phyloP scores from a whole-genome alignment of 345 rosid genomes.

The Sonneratia alba region DNA sequence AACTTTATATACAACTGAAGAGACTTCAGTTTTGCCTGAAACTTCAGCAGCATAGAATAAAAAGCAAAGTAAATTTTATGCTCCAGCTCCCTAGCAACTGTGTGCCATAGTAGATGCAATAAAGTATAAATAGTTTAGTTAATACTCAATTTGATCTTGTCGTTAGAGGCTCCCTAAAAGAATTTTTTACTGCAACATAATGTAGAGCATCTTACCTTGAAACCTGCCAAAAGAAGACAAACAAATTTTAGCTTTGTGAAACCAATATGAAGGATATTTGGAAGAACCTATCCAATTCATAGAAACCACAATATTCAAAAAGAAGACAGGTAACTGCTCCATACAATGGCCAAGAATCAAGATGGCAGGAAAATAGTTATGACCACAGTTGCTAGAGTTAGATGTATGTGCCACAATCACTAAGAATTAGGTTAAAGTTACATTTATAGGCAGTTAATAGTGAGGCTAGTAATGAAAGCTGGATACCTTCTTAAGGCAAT shows the following conservation, averaged over 20 bases:
- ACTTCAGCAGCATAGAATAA: conserved; percentile 21
- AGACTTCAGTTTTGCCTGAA: conserved; percentile 85
- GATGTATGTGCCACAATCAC: neutral
- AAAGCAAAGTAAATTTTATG: too few species aligned
- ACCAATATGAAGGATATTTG: neutral
- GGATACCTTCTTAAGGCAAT: neutral
- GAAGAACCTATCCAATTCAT: neutral
- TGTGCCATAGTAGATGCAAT: too few species aligned
- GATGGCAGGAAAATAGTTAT: neutral
- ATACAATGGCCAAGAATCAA: neutral
- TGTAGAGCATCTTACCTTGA: conserved; percentile 59
- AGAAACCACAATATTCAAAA: neutral
- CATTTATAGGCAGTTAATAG: neutral
- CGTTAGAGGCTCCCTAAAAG: too few species aligned
- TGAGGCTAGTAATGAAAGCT: too few species aligned
- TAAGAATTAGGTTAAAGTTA: neutral
- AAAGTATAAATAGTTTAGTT: too few species aligned
- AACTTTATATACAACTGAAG: conserved; percentile 83
- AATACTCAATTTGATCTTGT: too few species aligned
- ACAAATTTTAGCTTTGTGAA: conserved; percentile 5
- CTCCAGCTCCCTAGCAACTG: too few species aligned
- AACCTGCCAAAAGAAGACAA: conserved; percentile 54
- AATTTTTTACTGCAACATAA: conserved; percentile 2
- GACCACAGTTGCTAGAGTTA: neutral
- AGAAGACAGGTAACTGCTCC: neutral